phyloP scores from a whole-genome alignment of 129 eudicot species.

The Helianthus tuberosus region DNA sequence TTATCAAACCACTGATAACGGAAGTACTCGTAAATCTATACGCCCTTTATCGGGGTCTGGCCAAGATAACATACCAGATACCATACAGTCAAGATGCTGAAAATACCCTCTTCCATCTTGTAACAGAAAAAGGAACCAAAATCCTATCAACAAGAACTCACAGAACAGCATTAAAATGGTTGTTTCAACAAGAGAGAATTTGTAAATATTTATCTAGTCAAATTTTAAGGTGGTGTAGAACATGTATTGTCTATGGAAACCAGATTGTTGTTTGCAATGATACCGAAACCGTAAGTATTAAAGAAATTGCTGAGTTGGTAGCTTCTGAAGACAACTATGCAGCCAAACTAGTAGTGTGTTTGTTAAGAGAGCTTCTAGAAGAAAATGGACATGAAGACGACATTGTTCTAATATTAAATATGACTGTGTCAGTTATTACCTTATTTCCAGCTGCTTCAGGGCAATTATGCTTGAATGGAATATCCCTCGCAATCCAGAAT shows the following conservation, averaged over 20 bases:
- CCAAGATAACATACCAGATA: constrained; percentile 74
- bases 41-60: constrained; percentile 80
- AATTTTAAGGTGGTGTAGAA: constrained; percentile 67
- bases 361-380: constrained; percentile 67
- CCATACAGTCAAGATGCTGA: constrained; percentile 91
- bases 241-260: constrained; percentile 29
- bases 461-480: constrained; percentile 72
- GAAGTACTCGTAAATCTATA: constrained; percentile 59
- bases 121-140: constrained; percentile 58
- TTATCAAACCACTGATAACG: constrained; percentile 41
- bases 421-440: constrained; percentile 41
- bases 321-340: constrained; percentile 66
- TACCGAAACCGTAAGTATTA: constrained; percentile 37
- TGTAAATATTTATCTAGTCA: constrained; percentile 57
- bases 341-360: constrained; percentile 56
- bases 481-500: constrained; percentile 55
- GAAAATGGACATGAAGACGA: constrained; percentile 55
- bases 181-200: constrained; percentile 91
- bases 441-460: constrained; percentile 80
- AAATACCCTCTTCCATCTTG: constrained; percentile 59
- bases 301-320: constrained; percentile 64
- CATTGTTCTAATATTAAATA: constrained; percentile 46
- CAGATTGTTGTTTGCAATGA: constrained; percentile 30
- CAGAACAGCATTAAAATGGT: constrained; percentile 71
- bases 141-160: constrained; percentile 56